phyloP scores from a whole-genome alignment of 805 yeast genomes.

The Zygosaccharomyces gambellarensis region DNA sequence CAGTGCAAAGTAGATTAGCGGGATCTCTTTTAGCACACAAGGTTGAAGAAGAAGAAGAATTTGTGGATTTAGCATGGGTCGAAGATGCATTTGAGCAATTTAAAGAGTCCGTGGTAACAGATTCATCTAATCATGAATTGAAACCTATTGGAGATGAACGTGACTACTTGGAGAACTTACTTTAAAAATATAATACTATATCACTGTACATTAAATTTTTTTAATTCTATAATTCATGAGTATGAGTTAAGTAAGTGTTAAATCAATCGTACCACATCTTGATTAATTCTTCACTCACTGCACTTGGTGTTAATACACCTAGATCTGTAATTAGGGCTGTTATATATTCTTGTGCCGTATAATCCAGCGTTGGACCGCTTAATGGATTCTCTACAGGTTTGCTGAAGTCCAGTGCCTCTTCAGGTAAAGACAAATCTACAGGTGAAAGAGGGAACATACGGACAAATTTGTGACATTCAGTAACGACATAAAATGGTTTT shows the following conservation, averaged over 20 bases:
- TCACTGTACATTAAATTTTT: slow-evolving; percentile 1
- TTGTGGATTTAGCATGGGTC: slow-evolving; percentile 42
- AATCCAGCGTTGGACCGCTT: slow-evolving; percentile 66
- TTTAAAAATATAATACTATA: neutral
- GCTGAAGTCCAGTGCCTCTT: slow-evolving; percentile 45
- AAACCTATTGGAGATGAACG: slow-evolving; percentile 24
- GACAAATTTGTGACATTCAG: slow-evolving; percentile 94
- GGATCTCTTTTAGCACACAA: slow-evolving; percentile 67
- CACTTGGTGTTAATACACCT: slow-evolving; percentile 95
- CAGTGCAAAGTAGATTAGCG: slow-evolving; percentile 55
- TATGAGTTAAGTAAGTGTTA: neutral
- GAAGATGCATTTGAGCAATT: slow-evolving; percentile 37
- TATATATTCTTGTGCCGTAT: slow-evolving; percentile 91
- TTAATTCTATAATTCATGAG: slow-evolving; percentile 1
- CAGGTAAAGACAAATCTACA: slow-evolving; percentile 72
- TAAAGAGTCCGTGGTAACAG: slow-evolving; percentile 21
- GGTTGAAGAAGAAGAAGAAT: slow-evolving; percentile 56
- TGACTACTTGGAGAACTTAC: slow-evolving; percentile 25
- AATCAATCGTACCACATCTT: slow-evolving; percentile 92
- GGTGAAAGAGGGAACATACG: slow-evolving; percentile 93
- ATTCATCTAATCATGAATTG: slow-evolving; percentile 22
- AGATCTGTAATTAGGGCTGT: slow-evolving; percentile 94
- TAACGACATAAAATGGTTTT: slow-evolving; percentile 89
- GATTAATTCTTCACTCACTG: slow-evolving; percentile 96
- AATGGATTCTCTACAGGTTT: slow-evolving; percentile 22